A percentile compares a stretch with the other conserved stretches of the same genome.
phyloP scores from a whole-genome alignment of 2,329 filamentous ascomycete genomes.

The Aureobasidium uvarum region DNA sequence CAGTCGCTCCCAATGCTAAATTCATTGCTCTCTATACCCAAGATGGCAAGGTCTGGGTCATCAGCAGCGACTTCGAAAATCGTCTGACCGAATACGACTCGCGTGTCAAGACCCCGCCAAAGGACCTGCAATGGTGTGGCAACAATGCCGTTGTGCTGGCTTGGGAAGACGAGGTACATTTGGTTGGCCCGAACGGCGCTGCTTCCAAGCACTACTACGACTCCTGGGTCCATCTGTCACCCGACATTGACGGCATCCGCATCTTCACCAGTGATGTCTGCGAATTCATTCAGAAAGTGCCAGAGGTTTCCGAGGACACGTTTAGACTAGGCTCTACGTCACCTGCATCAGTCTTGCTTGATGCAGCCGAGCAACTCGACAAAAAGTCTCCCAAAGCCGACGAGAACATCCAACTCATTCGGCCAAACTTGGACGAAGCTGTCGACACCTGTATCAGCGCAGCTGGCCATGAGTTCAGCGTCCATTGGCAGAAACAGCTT shows the following conservation, averaged over 20 bases:
- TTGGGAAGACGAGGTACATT: constrained; percentile 96
- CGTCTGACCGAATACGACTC: constrained; percentile 90
- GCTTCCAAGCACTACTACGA: constrained; percentile 78
- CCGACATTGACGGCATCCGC: constrained; percentile 85
- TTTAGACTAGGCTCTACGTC: constrained; percentile 87
- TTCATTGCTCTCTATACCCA: constrained; percentile 85
- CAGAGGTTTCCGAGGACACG: constrained; percentile 67
- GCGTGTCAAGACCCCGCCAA: constrained; percentile 76
- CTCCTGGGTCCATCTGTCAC: constrained; percentile 81
- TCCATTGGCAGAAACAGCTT: constrained; percentile 91
- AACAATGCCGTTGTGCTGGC: constrained; percentile 90
- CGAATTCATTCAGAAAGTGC: constrained; percentile 94
- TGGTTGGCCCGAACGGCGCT: constrained; percentile 80
- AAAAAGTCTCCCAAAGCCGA: constrained; percentile 95
- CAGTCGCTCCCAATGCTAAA: constrained; percentile 85
- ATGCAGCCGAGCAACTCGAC: constrained; percentile 88
- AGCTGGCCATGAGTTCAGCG: constrained; percentile 85
- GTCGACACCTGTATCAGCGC: constrained; percentile 93
- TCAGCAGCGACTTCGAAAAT: constrained; percentile 92
- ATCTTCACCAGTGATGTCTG: constrained; percentile 91
- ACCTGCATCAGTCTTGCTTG: constrained; percentile 85
- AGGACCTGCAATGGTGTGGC: constrained; percentile 93
- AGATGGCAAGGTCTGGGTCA: constrained; percentile 83
- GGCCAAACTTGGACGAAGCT: constrained; percentile 81
- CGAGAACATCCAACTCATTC: constrained; percentile 94